A percentile compares a stretch with the other conserved stretches of the same genome.
Evolutionary conservation across 2,329 filamentous ascomycete species (phyloP).

Genomic region (Colletotrichum karsti): DNA sequence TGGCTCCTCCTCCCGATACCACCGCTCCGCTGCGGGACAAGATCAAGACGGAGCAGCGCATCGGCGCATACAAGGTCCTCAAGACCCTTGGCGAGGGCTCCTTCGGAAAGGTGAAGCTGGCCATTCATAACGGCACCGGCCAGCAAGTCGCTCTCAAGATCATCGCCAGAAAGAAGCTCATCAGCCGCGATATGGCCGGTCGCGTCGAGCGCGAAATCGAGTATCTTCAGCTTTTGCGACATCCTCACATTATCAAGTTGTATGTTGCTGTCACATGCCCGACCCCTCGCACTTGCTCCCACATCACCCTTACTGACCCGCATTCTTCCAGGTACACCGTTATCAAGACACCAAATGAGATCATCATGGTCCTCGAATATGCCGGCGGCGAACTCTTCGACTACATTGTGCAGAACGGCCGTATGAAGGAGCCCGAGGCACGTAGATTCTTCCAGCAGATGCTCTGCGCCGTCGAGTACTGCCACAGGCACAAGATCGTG

Average conservation of each 20-base stretch:
- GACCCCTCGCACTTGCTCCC: not conserved
- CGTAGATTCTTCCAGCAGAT: slow-evolving; percentile 99
- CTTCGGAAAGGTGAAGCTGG: slow-evolving; percentile 98
- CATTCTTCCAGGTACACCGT: slow-evolving; percentile 80
- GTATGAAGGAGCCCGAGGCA: slow-evolving; percentile 91
- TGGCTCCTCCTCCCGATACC: slow-evolving; percentile 36
- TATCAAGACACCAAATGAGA: slow-evolving; percentile 92
- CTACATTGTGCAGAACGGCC: slow-evolving; percentile 94
- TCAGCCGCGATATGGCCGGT: slow-evolving; percentile 97
- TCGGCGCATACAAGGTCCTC: slow-evolving; percentile 91
- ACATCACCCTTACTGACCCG: not conserved
- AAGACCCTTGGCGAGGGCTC: slow-evolving; percentile 94
- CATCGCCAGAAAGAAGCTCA: slow-evolving; percentile 93
- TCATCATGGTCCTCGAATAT: slow-evolving; percentile 99
- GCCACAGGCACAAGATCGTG: slow-evolving; percentile 98
- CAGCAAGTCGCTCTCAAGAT: slow-evolving; percentile 99
- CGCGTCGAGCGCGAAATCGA: slow-evolving; percentile 98
- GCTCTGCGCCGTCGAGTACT: slow-evolving; percentile 98
- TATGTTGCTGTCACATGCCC: slow-evolving; percentile 57
- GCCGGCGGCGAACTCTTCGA: slow-evolving; percentile 97
- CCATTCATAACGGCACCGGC: slow-evolving; percentile 88
- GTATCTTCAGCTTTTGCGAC: slow-evolving; percentile 92
- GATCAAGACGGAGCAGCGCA: slow-evolving; percentile 78
- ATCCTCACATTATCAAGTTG: slow-evolving; percentile 99
- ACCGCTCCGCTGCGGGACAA: slow-evolving; percentile 46